A percentile compares a stretch with the other conserved stretches of the same genome.
Evolutionary conservation across 805 yeast species (phyloP).

Genomic region (Kazachstania psychrophila): DNA sequence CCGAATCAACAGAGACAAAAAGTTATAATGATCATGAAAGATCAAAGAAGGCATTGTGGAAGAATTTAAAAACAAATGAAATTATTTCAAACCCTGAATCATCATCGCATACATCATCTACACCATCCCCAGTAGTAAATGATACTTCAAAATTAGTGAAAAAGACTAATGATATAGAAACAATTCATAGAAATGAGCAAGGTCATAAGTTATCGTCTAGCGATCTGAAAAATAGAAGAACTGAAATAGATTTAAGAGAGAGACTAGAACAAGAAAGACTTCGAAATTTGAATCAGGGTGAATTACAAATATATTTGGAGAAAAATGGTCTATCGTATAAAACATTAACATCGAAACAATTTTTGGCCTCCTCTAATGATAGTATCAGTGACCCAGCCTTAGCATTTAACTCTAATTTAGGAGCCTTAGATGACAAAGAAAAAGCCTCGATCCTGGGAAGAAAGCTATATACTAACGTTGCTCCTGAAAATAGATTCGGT

Average conservation of each 20-base stretch:
- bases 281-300: conserved; percentile 32
- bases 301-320: conserved; percentile 26
- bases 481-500: conserved; percentile 62
- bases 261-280: conserved; percentile 27
- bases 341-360: conserved; percentile 1
- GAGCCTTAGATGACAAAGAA: conserved; percentile 5
- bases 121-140: conserved; percentile 5
- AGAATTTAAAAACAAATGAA: conserved; percentile 24
- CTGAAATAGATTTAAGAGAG: conserved; percentile 21
- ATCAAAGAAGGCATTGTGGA: conserved; percentile 14
- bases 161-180: conserved; percentile 11
- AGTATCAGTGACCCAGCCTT: conserved; percentile 57
- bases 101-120: neutral
- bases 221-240: conserved; percentile 17
- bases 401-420: conserved; percentile 31
- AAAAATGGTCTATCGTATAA: neutral
- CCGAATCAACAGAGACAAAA: conserved; percentile 4
- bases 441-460: conserved; percentile 35
- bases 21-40: neutral
- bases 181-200: conserved; percentile 51
- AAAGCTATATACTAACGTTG: conserved; percentile 39
- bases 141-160: too few species aligned
- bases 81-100: conserved; percentile 2
- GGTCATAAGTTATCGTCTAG: conserved; percentile 42
- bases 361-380: neutral